Base-by-base conservation (phyloP, 176 grass and related monocot genomes). In the Secale cereale region DNA sequence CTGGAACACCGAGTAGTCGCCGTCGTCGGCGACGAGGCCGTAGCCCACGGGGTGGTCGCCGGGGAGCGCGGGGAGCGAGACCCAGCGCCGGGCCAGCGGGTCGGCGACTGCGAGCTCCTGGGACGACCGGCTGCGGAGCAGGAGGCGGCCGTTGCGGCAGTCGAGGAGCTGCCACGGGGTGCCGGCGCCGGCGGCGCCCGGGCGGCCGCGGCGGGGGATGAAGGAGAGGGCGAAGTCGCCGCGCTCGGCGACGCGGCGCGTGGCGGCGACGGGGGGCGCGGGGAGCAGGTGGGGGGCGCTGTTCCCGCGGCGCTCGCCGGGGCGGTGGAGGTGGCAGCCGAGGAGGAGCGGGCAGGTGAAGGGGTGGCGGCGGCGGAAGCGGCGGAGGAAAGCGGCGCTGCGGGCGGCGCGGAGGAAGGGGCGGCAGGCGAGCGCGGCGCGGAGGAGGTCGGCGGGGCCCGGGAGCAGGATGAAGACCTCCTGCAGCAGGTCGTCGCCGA, bases 281-380 rank as follows among this genome's bases (percentile, higher is more conserved):
- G 60, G 67, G 1, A 54, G 2, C 12, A 57, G 69, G 46, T 0
- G 20, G 3, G 22, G 28, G 2, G 61, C 2, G 23, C 13, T 36
- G 22, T 14, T 23, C 5, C 9, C 16, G 74, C 8, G 3, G 81
- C 7, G 50, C 64, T 3, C 26, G 72, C 8, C 5, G 45, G 72
- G 14, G 43, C 14, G 20, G 77, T 7, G 52, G 60, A 74, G 4
- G 77, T 81, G 36, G 78, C 77, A 89, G 28, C 77, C 82, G 70
- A 89, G 77, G 59, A 89, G 70, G 46, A 31, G 22, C 50, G 87
- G 60, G 87, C 87, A 74, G 61, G 66, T 40, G 11, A 45, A 79
- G 25, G 66, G 57, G 66, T 85, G 87, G 50, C 56, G 87, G 82
- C 87, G 82, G 61, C 87, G 87, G 87, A 89, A 89, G 48, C 77